Evolutionary conservation across 1,284 basidiomycete genomes (phyloP), one percentile per base, ranked within the genome.

Genomic region (Malassezia equina): DNA sequence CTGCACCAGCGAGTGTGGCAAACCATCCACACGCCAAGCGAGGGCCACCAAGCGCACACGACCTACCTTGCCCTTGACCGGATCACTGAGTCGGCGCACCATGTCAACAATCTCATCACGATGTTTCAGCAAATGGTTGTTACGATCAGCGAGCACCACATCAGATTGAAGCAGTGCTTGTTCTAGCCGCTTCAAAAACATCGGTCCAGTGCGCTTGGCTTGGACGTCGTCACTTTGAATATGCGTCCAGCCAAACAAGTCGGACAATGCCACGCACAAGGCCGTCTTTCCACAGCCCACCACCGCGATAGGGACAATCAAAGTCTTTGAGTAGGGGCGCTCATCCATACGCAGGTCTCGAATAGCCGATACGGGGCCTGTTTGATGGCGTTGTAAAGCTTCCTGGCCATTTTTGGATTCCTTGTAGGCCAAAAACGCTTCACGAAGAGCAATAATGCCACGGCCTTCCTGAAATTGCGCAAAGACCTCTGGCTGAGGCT

Each of bases 231-330:
- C 94, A 66, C 86, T 89, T 73, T 98, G 93, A 0, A 59, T 58
- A 19, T 66, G 62, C 0, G 86, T 88, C 69, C 96, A 90, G 0
- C 79, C 86, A 65, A 90, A 94, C 0, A 98, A 78, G 53, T 84
- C 79, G 1, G 78, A 61, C 2, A 98, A 80, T 0, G 90, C 89
- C 4, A 94, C 77, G 0, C 86, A 81, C 9, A 98, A 79, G 0
- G 86, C 77, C 0, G 94, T 98, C 79, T 98, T 98, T 84, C 91
- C 93, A 71, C 86, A 89, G 2, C 93, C 91, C 21, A 90, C 93
- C 40, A 96, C 82, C 2, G 90, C 90, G 17, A 96, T 77, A 0
- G 94, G 90, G 0, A 90, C 79, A 51, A 99, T 82, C 52, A 96
- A 78, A 0, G 84, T 88, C 77, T 91, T 90, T n/a, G 78, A 80